These are phyloP conservation scores for Gastrodia elata DNA, from an alignment of 106 monocot genomes.

Conservation along the genomic window DNA sequence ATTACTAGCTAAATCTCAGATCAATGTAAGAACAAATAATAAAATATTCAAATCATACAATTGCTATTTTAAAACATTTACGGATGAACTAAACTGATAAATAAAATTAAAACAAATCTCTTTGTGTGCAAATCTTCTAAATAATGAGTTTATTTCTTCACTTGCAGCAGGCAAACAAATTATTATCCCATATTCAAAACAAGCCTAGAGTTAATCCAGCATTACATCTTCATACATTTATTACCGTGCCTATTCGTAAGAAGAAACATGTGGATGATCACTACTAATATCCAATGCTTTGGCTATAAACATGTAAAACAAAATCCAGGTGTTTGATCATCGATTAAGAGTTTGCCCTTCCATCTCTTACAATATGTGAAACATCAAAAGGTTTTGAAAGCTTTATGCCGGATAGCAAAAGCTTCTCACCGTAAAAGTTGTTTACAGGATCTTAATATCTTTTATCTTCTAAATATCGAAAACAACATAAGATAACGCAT, in stretches of 20 bases:
- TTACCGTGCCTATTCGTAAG: background rate
- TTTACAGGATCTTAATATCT: background rate
- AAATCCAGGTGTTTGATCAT: background rate
- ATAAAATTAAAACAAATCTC: background rate
- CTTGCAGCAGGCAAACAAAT: background rate
- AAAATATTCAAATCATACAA: background rate
- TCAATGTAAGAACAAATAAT: background rate
- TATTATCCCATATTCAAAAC: background rate
- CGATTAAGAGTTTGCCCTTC: background rate
- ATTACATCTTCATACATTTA: background rate
- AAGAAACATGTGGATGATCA: background rate
- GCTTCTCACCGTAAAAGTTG: background rate
- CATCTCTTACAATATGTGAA: background rate
- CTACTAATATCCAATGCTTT: background rate
- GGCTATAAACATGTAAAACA: background rate
- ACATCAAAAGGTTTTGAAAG: background rate
- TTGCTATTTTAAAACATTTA: background rate
- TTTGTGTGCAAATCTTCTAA: background rate
- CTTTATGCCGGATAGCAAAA: background rate
- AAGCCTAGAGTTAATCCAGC: background rate
- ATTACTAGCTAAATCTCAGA: background rate
- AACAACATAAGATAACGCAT: slow-evolving; percentile 4
- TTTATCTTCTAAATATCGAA: background rate
- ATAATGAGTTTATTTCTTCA: background rate
- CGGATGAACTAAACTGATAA: background rate